Conservation (phyloP, 371 early-diverging fungal genomes). For the Thermomucor indicae-seudaticae region DNA sequence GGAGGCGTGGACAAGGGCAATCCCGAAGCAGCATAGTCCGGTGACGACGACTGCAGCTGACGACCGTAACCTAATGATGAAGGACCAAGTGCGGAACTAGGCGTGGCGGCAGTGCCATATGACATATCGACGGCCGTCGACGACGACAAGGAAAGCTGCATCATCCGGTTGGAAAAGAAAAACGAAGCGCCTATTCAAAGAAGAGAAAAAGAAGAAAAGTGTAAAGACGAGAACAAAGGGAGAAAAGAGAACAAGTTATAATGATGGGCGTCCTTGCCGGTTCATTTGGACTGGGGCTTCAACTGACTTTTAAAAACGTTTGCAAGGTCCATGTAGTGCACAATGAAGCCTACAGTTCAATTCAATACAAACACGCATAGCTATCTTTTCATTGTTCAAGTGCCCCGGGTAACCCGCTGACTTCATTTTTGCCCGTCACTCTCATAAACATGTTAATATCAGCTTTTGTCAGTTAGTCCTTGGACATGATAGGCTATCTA, state of each 20-base stretch:
- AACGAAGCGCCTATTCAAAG: background rate
- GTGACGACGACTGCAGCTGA: too few species aligned
- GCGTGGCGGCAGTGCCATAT: background rate
- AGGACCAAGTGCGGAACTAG: too few species aligned
- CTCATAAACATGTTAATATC: too few species aligned
- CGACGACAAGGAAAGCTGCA: constrained; percentile 1
- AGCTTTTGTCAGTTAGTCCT: too few species aligned
- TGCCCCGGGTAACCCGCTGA: too few species aligned
- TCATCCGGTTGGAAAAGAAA: background rate
- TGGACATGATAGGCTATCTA: too few species aligned
- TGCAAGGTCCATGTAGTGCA: too few species aligned
- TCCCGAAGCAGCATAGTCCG: too few species aligned
- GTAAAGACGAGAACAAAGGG: background rate
- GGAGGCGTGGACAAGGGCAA: constrained; percentile 18
- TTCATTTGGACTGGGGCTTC: constrained; percentile 8
- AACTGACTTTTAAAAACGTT: constrained; percentile 13
- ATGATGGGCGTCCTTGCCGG: background rate
- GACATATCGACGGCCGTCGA: background rate
- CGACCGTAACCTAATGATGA: too few species aligned
- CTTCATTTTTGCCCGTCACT: too few species aligned
- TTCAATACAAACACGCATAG: too few species aligned
- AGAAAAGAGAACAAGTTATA: constrained; percentile 3
- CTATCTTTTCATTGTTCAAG: background rate
- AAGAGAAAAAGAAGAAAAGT: background rate
- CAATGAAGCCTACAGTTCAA: too few species aligned